Conservation (phyloP, 306 rosid species). For the Cercis canadensis region DNA sequence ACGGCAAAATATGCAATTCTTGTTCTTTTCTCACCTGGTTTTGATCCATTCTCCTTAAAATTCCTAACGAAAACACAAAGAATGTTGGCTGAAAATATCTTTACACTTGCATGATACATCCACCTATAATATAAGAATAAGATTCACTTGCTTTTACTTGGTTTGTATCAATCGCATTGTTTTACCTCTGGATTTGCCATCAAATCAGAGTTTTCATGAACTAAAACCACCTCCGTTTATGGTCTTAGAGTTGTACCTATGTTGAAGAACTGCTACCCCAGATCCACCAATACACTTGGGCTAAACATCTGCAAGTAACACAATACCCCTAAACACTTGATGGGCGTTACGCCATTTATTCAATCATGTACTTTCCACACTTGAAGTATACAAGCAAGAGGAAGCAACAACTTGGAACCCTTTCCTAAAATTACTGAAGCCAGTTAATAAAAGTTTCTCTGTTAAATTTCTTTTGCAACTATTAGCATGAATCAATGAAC, state of each 20-base stretch:
- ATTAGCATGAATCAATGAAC: too few relatives aligned
- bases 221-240: not conserved
- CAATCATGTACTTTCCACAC: not conserved
- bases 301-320: too few relatives aligned
- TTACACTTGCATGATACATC: not conserved
- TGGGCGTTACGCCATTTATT: too few relatives aligned
- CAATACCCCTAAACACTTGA: too few relatives aligned
- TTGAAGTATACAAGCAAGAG: too few relatives aligned
- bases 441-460: too few relatives aligned
- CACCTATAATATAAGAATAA: not conserved
- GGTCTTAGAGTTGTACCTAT: not conserved
- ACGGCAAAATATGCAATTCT: not conserved
- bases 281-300: too few relatives aligned
- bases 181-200: not conserved
- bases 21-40: constrained; percentile 2
- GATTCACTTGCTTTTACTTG: not conserved
- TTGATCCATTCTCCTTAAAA: not conserved
- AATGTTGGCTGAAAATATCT: not conserved
- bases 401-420: too few relatives aligned
- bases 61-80: not conserved
- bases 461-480: too few relatives aligned
- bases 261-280: too few relatives aligned
- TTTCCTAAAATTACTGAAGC: too few relatives aligned
- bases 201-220: constrained; percentile 9
- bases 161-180: constrained; percentile 9